Percentiles rank a stretch among this genome's conserved stretches.
Conservation (phyloP, 129 eudicot genomes). For the Saussurea involucrata region DNA sequence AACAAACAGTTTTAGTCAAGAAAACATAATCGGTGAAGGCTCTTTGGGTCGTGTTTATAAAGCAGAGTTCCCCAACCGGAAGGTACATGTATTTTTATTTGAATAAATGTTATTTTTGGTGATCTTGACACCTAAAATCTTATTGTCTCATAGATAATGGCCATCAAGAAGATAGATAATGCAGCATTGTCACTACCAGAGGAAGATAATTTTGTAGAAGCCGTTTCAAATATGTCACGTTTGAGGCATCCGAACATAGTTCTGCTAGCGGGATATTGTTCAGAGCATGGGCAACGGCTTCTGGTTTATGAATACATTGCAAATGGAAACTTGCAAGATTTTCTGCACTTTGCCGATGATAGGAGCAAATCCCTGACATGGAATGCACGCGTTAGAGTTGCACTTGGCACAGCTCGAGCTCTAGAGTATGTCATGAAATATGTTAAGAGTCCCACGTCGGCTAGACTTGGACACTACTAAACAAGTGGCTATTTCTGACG, state of each 20-base stretch:
- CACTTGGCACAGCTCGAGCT: conserved; percentile 98
- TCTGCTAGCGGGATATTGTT: conserved; percentile 71
- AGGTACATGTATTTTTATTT: conserved; percentile 45
- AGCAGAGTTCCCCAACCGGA: conserved; percentile 92
- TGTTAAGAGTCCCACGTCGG: neutral
- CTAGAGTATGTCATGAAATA: conserved; percentile 64
- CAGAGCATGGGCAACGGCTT: conserved; percentile 95
- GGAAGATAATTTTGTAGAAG: conserved; percentile 76
- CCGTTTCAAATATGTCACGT: conserved; percentile 73
- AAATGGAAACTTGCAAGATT: conserved; percentile 94
- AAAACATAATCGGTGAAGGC: conserved; percentile 92
- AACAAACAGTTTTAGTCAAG: conserved; percentile 97
- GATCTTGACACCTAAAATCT: neutral
- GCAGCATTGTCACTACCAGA: conserved; percentile 71
- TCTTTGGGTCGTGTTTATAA: conserved; percentile 97
- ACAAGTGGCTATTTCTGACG: too few relatives aligned
- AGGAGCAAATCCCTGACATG: conserved; percentile 67
- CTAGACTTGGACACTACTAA: too few relatives aligned
- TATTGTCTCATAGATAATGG: conserved; percentile 41
- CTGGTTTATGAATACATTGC: conserved; percentile 79
- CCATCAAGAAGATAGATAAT: conserved; percentile 69
- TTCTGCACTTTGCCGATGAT: conserved; percentile 83
- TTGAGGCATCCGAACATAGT: conserved; percentile 70
- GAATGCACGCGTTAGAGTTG: conserved; percentile 96
- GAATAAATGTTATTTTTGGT: neutral